phyloP scores from a whole-genome alignment of 2,329 filamentous ascomycete species.

The Monosporascus sp. region DNA sequence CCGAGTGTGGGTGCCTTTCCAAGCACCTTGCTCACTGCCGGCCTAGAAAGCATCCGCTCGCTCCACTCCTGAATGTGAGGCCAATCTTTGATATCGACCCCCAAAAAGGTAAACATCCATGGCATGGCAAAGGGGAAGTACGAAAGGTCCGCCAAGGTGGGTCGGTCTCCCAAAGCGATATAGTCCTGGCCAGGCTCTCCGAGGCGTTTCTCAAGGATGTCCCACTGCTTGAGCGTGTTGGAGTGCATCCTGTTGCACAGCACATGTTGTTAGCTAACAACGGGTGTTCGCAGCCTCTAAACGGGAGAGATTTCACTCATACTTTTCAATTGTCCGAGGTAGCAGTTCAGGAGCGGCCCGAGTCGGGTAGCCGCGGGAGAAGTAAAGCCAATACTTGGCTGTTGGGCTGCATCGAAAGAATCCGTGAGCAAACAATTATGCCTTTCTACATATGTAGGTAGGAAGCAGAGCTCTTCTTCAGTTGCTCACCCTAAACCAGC shows the following conservation, averaged over 20 bases:
- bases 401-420: slow-evolving; percentile 13
- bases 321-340: slow-evolving; percentile 10
- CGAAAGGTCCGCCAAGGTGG: slow-evolving; percentile 30
- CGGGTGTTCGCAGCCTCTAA: neutral
- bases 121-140: slow-evolving; percentile 33
- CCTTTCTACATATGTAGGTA: no score
- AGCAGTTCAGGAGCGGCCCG: slow-evolving; percentile 18
- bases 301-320: neutral
- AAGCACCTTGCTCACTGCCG: slow-evolving; percentile 16
- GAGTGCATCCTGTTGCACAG: slow-evolving; percentile 16
- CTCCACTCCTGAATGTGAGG: slow-evolving; percentile 26
- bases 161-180: slow-evolving; percentile 29
- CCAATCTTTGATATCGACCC: slow-evolving; percentile 26
- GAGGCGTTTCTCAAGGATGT: slow-evolving; percentile 22
- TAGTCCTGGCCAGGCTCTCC: slow-evolving; percentile 21
- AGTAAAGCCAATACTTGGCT: slow-evolving; percentile 33
- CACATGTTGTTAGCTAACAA: neutral
- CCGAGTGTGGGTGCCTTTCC: slow-evolving; percentile 11
- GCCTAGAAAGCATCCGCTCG: slow-evolving; percentile 18
- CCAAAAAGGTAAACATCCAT: slow-evolving; percentile 30
- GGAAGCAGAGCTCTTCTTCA: neutral
- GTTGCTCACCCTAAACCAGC: slow-evolving; percentile 27
- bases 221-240: slow-evolving; percentile 23
- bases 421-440: neutral
- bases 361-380: slow-evolving; percentile 22